phyloP scores from a whole-genome alignment of 768 basidiomycete genomes.

The Mrakia hoshinonis region DNA sequence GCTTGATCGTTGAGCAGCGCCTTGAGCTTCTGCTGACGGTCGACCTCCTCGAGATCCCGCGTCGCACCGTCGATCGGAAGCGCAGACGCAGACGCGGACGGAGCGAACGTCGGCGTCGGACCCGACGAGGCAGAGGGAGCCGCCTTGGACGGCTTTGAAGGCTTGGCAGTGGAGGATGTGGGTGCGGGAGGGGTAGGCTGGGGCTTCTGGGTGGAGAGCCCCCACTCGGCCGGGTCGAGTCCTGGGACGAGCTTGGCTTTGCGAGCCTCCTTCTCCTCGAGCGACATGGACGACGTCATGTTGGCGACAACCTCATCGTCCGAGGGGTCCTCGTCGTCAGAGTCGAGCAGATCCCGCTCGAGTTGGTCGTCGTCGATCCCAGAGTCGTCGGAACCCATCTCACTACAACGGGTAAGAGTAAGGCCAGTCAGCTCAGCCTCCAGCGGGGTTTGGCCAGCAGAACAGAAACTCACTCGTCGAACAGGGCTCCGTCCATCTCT shows the following conservation, averaged over 20 bases:
- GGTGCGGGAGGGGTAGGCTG: not conserved
- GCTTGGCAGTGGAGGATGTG: not conserved
- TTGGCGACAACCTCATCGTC: conserved; percentile 35
- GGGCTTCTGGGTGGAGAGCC: conserved; percentile 45
- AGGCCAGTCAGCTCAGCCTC: not conserved
- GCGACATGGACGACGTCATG: conserved; percentile 36
- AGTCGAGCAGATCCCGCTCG: conserved; percentile 34
- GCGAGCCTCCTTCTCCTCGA: conserved; percentile 49
- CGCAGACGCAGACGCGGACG: not conserved
- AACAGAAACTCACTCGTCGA: conserved; percentile 65
- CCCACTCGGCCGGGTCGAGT: conserved; percentile 75
- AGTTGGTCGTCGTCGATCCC: conserved; percentile 47
- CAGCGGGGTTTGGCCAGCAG: not conserved
- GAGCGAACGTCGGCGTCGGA: not conserved
- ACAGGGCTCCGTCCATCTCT: conserved; percentile 75
- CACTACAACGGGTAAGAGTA: conserved; percentile 44
- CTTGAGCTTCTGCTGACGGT: conserved; percentile 23
- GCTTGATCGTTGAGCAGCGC: conserved; percentile 18
- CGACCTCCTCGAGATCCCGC: conserved; percentile 14
- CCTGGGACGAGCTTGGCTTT: conserved; percentile 75
- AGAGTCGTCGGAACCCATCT: conserved; percentile 59
- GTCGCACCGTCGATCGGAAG: conserved; percentile 7
- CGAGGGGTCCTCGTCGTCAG: conserved; percentile 30
- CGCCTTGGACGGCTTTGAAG: not conserved
- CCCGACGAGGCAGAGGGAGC: not conserved